phyloP scores from a whole-genome alignment of 225 moss, liverwort and hornwort genomes.

The Thuidium tamariscinum region DNA sequence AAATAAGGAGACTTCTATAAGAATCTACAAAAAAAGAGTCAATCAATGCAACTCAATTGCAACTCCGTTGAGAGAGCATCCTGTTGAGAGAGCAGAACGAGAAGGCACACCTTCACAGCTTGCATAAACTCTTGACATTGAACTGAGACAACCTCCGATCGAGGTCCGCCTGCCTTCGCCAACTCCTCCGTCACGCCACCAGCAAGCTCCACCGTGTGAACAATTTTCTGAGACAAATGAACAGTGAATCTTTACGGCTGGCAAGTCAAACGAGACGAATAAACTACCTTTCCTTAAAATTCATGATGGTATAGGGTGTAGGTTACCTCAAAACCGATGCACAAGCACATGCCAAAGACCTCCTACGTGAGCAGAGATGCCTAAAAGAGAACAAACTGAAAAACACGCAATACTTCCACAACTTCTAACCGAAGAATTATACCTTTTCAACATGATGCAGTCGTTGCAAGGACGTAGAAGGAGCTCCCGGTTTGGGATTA shows the following conservation, averaged over 20 bases:
- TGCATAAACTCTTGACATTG: constrained; percentile 98
- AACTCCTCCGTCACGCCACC: constrained; percentile 94
- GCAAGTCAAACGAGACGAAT: not conserved
- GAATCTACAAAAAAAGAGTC: not conserved
- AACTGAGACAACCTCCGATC: constrained; percentile 62
- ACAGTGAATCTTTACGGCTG: not conserved
- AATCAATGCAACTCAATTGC: too few species aligned
- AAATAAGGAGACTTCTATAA: not conserved
- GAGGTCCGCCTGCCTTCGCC: constrained; percentile 63
- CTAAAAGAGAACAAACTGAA: not conserved
- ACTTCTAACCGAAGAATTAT: not conserved
- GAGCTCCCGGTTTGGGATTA: constrained; percentile 65
- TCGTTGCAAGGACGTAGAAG: constrained; percentile 87
- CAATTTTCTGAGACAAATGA: constrained; percentile 49
- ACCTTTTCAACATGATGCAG: constrained; percentile 96
- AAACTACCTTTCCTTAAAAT: not conserved
- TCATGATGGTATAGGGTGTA: not conserved
- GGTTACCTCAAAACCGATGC: not conserved
- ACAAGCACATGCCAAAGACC: not conserved
- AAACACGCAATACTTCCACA: not conserved
- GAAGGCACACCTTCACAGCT: constrained; percentile 56
- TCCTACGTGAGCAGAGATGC: not conserved
- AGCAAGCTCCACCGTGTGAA: constrained; percentile 76
- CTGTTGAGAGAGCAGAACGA: not conserved
- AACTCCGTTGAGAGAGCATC: not conserved